Evolutionary conservation across 305 asterid genomes (phyloP), one percentile per base, ranked within the genome.

Genomic region (Lippia alba): DNA sequence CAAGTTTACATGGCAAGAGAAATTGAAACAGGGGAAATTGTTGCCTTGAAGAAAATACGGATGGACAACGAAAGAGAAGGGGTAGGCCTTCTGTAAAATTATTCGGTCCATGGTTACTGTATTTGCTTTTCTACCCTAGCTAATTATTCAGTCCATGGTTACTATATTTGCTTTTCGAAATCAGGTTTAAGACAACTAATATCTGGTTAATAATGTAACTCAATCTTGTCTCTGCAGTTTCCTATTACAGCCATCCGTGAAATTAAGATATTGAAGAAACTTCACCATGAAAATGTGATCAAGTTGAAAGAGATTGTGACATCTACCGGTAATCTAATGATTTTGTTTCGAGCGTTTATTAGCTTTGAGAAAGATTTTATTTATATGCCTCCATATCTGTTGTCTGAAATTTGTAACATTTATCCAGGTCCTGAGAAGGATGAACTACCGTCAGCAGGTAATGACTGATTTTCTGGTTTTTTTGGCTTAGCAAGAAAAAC

Each of bases 61-160:
- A 91, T 91, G 97, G 97, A 91, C 82, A 91, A 91, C 39, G 96
- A 91, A 78, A 86, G 91, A 78, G 97, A 91, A 72, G 97, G 97
- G 87, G 97, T 89, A 84, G 68, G 78, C 16, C 75, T 68, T 79
- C 69, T 67, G 71, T 45, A 56, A 56, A 36, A 61, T 57, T 51
- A 53, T 20, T 36, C 39, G 36, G 15, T 32, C 40, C 4, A 20
- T 60, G 64, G 49, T 66, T 58, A 17, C 32, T 32, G 39, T 62
- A 6, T 67, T 56, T 65, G 73, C n/a, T n/a, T n/a, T 53, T 72
- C 62, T 59, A 20, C 36, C 53, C 59, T 65, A 63, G 69, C 48
- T 61, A 56, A 46, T 66, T 24, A 24, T 24, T 24, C n/a, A n/a
- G n/a, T n/a, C n/a, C n/a, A n/a, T 34, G 40, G 6, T 34, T 34